A percentile compares a stretch with the other conserved stretches of the same genome.
phyloP scores from a whole-genome alignment of 305 asterid genomes.

The Euphrasia arctica region DNA sequence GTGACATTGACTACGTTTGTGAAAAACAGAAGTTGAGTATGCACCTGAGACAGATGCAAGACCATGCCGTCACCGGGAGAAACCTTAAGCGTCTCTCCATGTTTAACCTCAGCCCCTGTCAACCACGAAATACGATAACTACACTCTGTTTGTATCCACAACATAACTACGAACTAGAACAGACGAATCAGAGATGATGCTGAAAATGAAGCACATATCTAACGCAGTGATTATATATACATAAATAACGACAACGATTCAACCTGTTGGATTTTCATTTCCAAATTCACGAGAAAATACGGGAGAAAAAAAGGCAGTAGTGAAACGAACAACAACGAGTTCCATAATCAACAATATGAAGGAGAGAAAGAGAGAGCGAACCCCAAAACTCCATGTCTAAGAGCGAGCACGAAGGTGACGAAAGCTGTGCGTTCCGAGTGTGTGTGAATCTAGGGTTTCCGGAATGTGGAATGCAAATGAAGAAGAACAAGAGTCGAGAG shows the following conservation, averaged over 20 bases:
- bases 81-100: constrained; percentile 54
- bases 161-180: not conserved
- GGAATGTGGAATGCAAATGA: constrained; percentile 1
- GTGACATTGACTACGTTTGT: not conserved
- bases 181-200: not conserved
- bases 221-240: not conserved
- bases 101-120: constrained; percentile 65
- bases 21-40: constrained; percentile 5
- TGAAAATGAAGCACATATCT: not conserved
- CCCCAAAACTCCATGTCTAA: constrained; percentile 39
- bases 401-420: not conserved
- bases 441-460: constrained; percentile 17
- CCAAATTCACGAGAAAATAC: not conserved
- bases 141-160: too few relatives aligned
- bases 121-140: constrained; percentile 5
- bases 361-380: constrained; percentile 1
- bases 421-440: constrained; percentile 20
- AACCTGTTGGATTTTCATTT: too few relatives aligned
- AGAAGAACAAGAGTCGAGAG: not conserved
- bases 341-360: not conserved
- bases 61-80: constrained; percentile 48
- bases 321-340: not conserved
- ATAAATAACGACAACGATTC: too few relatives aligned
- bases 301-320: not conserved
- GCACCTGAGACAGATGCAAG: constrained; percentile 86